A percentile compares a stretch with the other conserved stretches of the same genome.
Conservation (phyloP, 1,284 basidiomycete genomes). For the Prillingera fragicola region DNA sequence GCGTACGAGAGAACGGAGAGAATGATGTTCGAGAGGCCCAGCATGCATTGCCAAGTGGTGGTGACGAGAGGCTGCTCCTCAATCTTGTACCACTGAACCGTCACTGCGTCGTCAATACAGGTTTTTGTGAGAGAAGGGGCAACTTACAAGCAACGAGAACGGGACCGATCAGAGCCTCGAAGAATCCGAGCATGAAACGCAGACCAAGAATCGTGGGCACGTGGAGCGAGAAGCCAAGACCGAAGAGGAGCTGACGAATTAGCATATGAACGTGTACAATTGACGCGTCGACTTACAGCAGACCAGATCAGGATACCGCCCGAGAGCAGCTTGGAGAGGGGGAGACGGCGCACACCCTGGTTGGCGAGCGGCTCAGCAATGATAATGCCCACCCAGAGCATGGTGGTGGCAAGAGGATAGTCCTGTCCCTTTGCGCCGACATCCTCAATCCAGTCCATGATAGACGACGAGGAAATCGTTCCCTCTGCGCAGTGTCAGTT, state of each 20-base stretch:
- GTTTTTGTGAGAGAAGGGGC: neutral
- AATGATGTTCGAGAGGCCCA: slow-evolving; percentile 11
- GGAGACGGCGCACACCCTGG: slow-evolving; percentile 6
- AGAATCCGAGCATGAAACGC: slow-evolving; percentile 10
- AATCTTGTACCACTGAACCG: slow-evolving; percentile 19
- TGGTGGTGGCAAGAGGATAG: slow-evolving; percentile 6
- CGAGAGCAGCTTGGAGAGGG: slow-evolving; percentile 3
- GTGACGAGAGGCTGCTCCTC: slow-evolving; percentile 17
- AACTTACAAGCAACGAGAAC: slow-evolving; percentile 3
- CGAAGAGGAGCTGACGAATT: slow-evolving; percentile 5
- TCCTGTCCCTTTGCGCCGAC: slow-evolving; percentile 5
- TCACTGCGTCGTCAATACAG: too few relatives aligned
- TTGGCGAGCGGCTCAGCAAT: slow-evolving; percentile 7
- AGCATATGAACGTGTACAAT: too few relatives aligned
- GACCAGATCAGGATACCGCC: slow-evolving; percentile 10
- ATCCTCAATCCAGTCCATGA: slow-evolving; percentile 6
- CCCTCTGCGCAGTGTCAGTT: neutral
- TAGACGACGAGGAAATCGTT: slow-evolving; percentile 5
- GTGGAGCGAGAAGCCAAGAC: slow-evolving; percentile 5
- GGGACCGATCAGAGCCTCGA: slow-evolving; percentile 5
- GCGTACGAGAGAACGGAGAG: slow-evolving; percentile 16
- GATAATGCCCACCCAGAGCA: slow-evolving; percentile 9
- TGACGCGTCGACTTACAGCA: too few relatives aligned
- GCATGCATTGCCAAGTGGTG: slow-evolving; percentile 21
- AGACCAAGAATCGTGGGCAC: slow-evolving; percentile 6